Base-by-base conservation (phyloP, 2,329 filamentous ascomycete genomes). In the Aspergillus aculeatinus region DNA sequence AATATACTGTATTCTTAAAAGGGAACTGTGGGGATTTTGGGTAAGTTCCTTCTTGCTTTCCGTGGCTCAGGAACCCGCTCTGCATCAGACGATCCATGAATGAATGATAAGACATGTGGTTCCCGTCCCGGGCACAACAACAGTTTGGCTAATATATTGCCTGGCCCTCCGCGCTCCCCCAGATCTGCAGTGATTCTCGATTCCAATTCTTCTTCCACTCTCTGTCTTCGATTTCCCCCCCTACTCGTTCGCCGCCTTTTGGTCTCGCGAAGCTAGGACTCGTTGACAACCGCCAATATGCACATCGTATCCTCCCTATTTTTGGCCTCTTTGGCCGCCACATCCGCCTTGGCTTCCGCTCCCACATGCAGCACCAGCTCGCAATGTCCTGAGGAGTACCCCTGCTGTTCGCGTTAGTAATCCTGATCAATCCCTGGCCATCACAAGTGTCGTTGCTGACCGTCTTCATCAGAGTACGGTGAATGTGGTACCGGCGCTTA, bases 401-500 rank as follows among this genome's bases (percentile, higher is more conserved):
- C 89, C 31, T 92, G 90, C 80, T 93, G 90, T 76, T 92, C 89
- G 60, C 88, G 90, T 93, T 81, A 81, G 89, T 86, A 31, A 48
- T 9, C 21, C 14, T 31, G 10, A n/a, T 54, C 9, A 23, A 53
- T 29, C 29, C 29, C 35, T 53, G 27, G 53, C 35, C 10, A 19
- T 21, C 42, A 60, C 66, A 49, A 64, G 42, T 57, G 42, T 57
- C 27, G 42, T 31, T 48, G 57, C 25, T 51, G 50, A 56, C 58
- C 48, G 68, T 54, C 71, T 31, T 48, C 23, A 44, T 25, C 44
- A 96, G 92, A 95, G 78, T 98, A 97, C 77, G 91, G 91, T 69
- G 83, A 94, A 77, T 98, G 95, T 72, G 95, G 94, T 80, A 87
- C 92, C 58, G 95, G 95, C 70, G 95, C 93, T 58, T 98, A 90